Evolutionary conservation across 805 yeast species (phyloP).

Genomic region (Yamadazyma phyllophila): DNA sequence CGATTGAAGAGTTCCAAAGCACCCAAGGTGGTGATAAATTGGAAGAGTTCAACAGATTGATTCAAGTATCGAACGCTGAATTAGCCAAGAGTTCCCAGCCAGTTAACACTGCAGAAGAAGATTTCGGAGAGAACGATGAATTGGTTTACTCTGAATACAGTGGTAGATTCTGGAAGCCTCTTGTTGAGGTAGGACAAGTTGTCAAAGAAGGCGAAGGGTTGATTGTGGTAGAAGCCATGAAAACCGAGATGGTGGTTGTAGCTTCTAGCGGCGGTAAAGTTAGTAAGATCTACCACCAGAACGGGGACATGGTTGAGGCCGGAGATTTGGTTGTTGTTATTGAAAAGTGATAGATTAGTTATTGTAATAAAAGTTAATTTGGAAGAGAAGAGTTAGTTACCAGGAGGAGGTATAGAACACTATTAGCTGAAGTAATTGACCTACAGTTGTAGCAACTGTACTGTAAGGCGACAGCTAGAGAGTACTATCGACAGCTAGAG

Average conservation of each 20-base stretch:
- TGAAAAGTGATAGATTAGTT: slow-evolving; percentile 27
- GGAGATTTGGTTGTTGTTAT: slow-evolving; percentile 92
- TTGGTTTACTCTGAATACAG: slow-evolving; percentile 90
- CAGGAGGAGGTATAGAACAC: not conserved
- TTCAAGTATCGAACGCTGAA: slow-evolving; percentile 78
- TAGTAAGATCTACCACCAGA: slow-evolving; percentile 65
- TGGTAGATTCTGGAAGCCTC: slow-evolving; percentile 96
- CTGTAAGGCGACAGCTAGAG: no score
- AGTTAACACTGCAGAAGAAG: slow-evolving; percentile 44
- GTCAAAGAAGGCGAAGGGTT: slow-evolving; percentile 76
- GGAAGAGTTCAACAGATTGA: slow-evolving; percentile 80
- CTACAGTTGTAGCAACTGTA: not conserved
- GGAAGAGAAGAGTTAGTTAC: not conserved
- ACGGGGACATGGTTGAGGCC: slow-evolving; percentile 96
- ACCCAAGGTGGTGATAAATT: slow-evolving; percentile 77
- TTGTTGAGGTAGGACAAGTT: slow-evolving; percentile 73
- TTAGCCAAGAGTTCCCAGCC: slow-evolving; percentile 53
- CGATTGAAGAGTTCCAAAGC: slow-evolving; percentile 66
- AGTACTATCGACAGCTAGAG: no score
- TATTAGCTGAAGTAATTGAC: not conserved
- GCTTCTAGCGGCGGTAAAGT: slow-evolving; percentile 74
- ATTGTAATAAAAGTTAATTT: not conserved
- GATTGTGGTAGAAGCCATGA: slow-evolving; percentile 95
- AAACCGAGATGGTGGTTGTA: slow-evolving; percentile 90
- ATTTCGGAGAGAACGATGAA: slow-evolving; percentile 76